Base-by-base conservation (phyloP, 257 asterid genomes). In the Scutellaria minor region DNA sequence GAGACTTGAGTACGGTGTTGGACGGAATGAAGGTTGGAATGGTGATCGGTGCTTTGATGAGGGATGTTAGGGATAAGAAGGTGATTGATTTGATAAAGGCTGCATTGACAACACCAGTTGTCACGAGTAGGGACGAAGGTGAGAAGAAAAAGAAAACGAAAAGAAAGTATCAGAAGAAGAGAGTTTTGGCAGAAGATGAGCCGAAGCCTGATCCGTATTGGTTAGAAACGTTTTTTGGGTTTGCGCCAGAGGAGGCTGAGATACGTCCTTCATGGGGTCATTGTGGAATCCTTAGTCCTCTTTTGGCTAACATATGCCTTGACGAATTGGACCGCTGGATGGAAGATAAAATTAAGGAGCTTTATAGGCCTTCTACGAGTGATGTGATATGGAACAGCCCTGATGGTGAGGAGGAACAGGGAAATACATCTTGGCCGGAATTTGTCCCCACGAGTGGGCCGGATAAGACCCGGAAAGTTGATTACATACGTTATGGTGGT, bases 151-250 rank as follows among this genome's bases (percentile, higher is more conserved):
- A 94, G 89, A 94, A 88, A 70, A 85, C 8, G 52, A 89, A 87
- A 72, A 80, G 99, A 24, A 94, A 94, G 87, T 94, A 92, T 82
- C 93, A 90, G 81, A 94, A 94, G 87, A 94, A 94, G 85, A 88
- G 85, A 81, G 97, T 92, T 45, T 42, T 94, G 60, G 97, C 95
- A 9, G 99, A 94, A 20, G 99, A 94, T 61, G 99, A 94, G 83
- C 99, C 99, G 0, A 94, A 94, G 85, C 98, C 99, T 20, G 98
- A 94, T 73, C 98, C 99, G 0, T 94, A 88, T 81, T 94, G 99
- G 98, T 71, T 94, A 75, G 95, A 87, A 59, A 77, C 95, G 2
- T 94, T 94, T 79, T 94, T 91, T 9, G 98, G 99, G 54, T 94
- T 94, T 74, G 97, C 98, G 0, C 99, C 99, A 1, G 99, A 89